These are phyloP conservation scores for Penicillium waksmanii DNA, from an alignment of 495 filamentous ascomycete genomes.

Conservation along the genomic window DNA sequence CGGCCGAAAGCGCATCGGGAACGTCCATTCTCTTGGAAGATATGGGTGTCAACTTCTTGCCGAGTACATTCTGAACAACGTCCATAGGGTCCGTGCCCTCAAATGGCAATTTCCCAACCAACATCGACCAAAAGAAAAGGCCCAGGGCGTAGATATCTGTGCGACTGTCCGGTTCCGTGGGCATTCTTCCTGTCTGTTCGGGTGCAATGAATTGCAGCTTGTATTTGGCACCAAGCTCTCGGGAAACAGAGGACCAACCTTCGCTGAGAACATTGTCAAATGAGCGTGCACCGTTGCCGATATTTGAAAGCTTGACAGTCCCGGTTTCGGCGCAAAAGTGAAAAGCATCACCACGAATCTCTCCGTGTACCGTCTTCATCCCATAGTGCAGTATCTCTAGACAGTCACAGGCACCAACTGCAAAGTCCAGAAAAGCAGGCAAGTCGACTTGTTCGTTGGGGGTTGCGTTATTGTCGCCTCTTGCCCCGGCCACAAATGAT, in stretches of 20 bases:
- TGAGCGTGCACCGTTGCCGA: conserved; percentile 79
- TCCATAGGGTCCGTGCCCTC: conserved; percentile 78
- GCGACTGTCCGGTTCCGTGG: conserved; percentile 83
- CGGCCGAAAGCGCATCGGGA: conserved; percentile 74
- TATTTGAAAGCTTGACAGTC: conserved; percentile 76
- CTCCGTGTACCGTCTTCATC: conserved; percentile 80
- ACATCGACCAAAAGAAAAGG: conserved; percentile 81
- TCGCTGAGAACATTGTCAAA: conserved; percentile 87
- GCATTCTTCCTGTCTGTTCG: conserved; percentile 89
- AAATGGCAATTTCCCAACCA: conserved; percentile 77
- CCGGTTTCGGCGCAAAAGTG: conserved; percentile 72
- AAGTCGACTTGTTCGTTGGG: conserved; percentile 67
- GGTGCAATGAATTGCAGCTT: conserved; percentile 88
- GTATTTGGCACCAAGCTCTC: conserved; percentile 77
- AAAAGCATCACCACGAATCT: conserved; percentile 86
- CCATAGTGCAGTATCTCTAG: conserved; percentile 86
- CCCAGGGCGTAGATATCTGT: conserved; percentile 92
- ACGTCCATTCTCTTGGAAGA: conserved; percentile 76
- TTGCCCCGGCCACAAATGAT: conserved; percentile 59
- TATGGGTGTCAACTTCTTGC: conserved; percentile 71
- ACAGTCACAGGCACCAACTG: conserved; percentile 82
- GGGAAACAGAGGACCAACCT: conserved; percentile 79
- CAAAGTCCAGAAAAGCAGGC: conserved; percentile 80
- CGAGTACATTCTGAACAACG: conserved; percentile 84
- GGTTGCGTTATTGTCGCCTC: conserved; percentile 50